Base-by-base conservation (phyloP, 257 asterid species). In the Forsythia suspensa region DNA sequence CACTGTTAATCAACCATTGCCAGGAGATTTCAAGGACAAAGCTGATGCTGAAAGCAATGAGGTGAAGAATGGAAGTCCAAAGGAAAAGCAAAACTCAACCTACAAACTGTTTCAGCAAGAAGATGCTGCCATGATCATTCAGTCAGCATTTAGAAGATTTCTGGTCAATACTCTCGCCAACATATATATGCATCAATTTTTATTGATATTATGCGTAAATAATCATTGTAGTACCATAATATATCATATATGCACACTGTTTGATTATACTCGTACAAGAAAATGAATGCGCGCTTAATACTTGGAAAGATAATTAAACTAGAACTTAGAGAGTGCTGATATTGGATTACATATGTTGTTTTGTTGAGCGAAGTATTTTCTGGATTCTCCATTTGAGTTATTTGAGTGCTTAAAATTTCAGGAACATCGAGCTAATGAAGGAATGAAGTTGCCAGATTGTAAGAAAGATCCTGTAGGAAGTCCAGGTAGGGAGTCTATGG, bases 41-140 rank as follows among this genome's bases (percentile, higher is more conserved):
- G 77, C 55, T 1, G 24, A 39, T 3, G 77, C 18, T 3, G 51
- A 57, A 38, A 41, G 21, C 75, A 55, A 16, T 43, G 41, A 24
- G 8, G 70, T 24, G 52, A 69, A 52, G 48, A 71, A 73, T 20
- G 7, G 38, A 72, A 15, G 29, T 11, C 39, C 75, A 75, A 48
- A 40, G 39, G 84, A 79, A 42, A 87, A 84, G 72, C 76, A 55
- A 6, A 82, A 84, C 34, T 89, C 91, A 10, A 67, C 92, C 0
- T 77, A 68, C 72, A 77, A 55, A 55, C 88, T 87, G 37, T 89
- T 89, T 77, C 82, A 73, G 74, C 87, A 82, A 71, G 91, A 89
- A 72, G 93, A 87, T 83, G 91, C 93, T 63, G 93, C 91, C 20
- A 46, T 77, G 71, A 81, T 77, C 84, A 89, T 89, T 46, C 93